Percentiles rank a stretch among this genome's conserved stretches.
Evolutionary conservation across 2,329 filamentous ascomycete species (phyloP).

Genomic region (Bisporella sp.): DNA sequence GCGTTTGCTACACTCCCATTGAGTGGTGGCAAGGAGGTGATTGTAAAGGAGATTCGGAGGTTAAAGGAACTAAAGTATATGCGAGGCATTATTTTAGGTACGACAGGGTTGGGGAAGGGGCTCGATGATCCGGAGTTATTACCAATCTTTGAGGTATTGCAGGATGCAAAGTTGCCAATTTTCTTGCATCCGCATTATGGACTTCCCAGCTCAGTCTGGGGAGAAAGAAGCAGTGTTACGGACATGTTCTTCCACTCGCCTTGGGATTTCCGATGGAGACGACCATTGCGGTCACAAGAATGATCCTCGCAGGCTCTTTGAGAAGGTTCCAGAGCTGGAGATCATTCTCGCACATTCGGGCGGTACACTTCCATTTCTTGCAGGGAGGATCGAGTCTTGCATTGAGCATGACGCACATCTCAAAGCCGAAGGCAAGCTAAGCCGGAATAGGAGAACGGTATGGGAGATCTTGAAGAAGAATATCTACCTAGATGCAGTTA

Average conservation of each 20-base stretch:
- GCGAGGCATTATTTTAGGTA: slow-evolving; percentile 84
- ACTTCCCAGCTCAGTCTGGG: slow-evolving; percentile 73
- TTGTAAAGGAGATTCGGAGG: slow-evolving; percentile 59
- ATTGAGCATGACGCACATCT: slow-evolving; percentile 76
- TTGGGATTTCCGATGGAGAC: slow-evolving; percentile 90
- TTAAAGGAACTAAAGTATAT: slow-evolving; percentile 58
- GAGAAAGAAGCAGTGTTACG: slow-evolving; percentile 64
- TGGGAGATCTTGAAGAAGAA: slow-evolving; percentile 67
- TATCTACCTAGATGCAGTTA: slow-evolving; percentile 81
- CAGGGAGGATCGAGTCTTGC: slow-evolving; percentile 82
- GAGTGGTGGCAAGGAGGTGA: slow-evolving; percentile 54
- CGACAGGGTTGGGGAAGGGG: slow-evolving; percentile 70
- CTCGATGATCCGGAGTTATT: slow-evolving; percentile 72
- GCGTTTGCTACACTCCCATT: slow-evolving; percentile 80
- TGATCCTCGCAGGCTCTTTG: slow-evolving; percentile 84
- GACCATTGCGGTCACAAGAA: slow-evolving; percentile 79
- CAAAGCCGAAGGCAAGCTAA: slow-evolving; percentile 51
- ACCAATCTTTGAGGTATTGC: slow-evolving; percentile 64
- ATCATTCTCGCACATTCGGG: slow-evolving; percentile 84
- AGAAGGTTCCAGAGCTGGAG: slow-evolving; percentile 59
- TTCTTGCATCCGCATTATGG: slow-evolving; percentile 94
- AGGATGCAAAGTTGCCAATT: slow-evolving; percentile 56
- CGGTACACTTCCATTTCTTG: slow-evolving; percentile 81
- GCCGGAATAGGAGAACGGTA: slow-evolving; percentile 41
- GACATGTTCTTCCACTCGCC: slow-evolving; percentile 79